Evolutionary conservation across 345 rosid species (phyloP).

Genomic region (Rhodomyrtus tomentosa): DNA sequence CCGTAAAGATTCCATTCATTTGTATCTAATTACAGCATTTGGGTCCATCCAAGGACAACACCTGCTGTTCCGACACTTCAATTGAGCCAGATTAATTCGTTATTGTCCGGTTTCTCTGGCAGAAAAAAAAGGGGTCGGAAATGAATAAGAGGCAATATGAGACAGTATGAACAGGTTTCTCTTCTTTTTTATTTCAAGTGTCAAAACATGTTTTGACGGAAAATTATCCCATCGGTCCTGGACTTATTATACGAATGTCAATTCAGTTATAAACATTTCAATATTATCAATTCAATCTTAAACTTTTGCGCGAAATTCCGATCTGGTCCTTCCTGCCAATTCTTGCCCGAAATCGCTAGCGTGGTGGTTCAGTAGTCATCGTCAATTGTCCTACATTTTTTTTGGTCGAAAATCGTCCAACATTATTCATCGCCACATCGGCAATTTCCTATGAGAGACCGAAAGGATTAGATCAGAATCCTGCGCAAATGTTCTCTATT

Average conservation of each 20-base stretch:
- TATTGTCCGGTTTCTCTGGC: neutral
- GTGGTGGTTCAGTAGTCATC: rapidly evolving
- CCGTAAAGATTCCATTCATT: neutral
- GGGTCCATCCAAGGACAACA: neutral
- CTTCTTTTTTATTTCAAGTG: neutral
- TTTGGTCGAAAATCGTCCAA: rapidly evolving
- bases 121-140: neutral
- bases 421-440: neutral
- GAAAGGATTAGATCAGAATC: neutral
- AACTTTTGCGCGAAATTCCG: neutral
- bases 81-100: neutral
- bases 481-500: neutral
- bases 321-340: neutral
- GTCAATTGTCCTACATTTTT: rapidly evolving
- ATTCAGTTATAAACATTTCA: rapidly evolving
- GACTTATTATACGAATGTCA: rapidly evolving
- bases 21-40: neutral
- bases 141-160: neutral
- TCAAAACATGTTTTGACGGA: neutral
- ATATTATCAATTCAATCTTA: rapidly evolving
- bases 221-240: neutral
- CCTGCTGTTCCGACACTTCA: neutral
- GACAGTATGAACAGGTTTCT: neutral
- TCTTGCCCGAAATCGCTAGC: rapidly evolving
- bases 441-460: rapidly evolving